Base-by-base conservation (phyloP, 148 eudicot species). In the Rhododendron ferrugineum region DNA sequence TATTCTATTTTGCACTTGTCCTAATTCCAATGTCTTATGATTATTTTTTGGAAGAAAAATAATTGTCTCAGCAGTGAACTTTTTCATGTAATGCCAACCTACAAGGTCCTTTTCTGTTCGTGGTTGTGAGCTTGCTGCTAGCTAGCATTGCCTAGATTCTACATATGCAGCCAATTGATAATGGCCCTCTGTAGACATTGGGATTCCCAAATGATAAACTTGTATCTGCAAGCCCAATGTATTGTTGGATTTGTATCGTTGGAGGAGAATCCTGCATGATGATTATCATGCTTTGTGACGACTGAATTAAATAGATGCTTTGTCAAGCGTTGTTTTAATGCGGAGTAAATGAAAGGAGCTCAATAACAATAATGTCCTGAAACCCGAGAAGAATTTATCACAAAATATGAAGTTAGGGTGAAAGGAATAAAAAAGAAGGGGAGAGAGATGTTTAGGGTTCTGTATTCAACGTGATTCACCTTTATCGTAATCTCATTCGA, bases 201-300 rank as follows among this genome's bases (percentile, higher is more conserved):
- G 15, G 54, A 50, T 50, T 11, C 22, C 60, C 6, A 54, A 54
- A 54, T 54, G 60, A 54, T 54, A 54, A 18, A 54, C 60, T 54
- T 54, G 60, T 54, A 54, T 54, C 22, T 54, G 70, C 18, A 36
- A 80, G n/a, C 64, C 62, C 36, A 30, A 37, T 16, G 64, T 52
- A 16, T 15, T 36, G 20, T 32, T 80, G 64, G 64, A 50, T 52
- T 34, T 26, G 37, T 74, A 6, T 14, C 26, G n/a, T 6, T 74
- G 37, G 47, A 34, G 20, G 78, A 34, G 42, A 47, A 28, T 47
- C 62, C 37, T 60, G 49, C 50, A 60, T 81, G 49, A 36, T 60
- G 30, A 66, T 82, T 40, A 14, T 82, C 74, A 81, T 82, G 76
- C 37, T 42, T 82, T 82, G 70, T 56, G 68, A 56, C 7, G 2